Conservation (phyloP, 108 stramenopile species). For the Ochromonas danica region DNA sequence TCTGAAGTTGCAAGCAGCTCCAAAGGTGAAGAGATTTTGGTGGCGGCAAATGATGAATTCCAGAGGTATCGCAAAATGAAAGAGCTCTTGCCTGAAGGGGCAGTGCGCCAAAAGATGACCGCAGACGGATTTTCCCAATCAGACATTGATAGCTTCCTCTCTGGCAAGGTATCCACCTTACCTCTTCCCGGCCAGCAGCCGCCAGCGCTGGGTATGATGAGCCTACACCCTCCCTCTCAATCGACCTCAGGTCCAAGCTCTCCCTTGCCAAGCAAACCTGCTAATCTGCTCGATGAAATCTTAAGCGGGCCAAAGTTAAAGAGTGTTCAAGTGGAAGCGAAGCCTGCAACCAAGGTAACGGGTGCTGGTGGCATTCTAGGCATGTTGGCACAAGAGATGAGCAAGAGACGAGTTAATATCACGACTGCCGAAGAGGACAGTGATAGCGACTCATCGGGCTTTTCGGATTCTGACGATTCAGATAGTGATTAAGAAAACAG, state of each 20-base stretch:
- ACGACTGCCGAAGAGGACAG: neutral
- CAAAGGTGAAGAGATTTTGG: too few relatives aligned
- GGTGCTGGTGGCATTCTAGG: neutral
- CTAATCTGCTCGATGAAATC: constrained; percentile 11
- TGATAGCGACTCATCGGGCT: constrained; percentile 25
- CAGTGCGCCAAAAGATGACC: constrained; percentile 17
- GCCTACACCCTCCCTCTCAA: neutral
- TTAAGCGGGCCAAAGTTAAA: neutral
- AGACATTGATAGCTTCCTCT: constrained; percentile 1
- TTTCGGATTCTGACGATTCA: neutral
- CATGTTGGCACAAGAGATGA: constrained; percentile 7
- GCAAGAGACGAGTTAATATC: neutral
- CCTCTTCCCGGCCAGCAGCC: neutral
- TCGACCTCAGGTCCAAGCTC: neutral
- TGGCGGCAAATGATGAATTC: constrained; percentile 1
- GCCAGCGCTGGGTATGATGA: neutral
- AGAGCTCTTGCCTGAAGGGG: neutral
- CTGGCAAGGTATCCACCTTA: neutral
- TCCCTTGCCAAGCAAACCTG: neutral
- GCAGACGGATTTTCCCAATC: neutral
- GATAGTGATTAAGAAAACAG: constrained; percentile 5
- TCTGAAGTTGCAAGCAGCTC: too few relatives aligned
- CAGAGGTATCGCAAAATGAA: neutral
- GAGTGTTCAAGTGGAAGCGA: neutral
- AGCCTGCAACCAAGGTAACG: neutral